Base-by-base conservation (phyloP, 768 basidiomycete genomes). In the Peribolospora kevripleyi region DNA sequence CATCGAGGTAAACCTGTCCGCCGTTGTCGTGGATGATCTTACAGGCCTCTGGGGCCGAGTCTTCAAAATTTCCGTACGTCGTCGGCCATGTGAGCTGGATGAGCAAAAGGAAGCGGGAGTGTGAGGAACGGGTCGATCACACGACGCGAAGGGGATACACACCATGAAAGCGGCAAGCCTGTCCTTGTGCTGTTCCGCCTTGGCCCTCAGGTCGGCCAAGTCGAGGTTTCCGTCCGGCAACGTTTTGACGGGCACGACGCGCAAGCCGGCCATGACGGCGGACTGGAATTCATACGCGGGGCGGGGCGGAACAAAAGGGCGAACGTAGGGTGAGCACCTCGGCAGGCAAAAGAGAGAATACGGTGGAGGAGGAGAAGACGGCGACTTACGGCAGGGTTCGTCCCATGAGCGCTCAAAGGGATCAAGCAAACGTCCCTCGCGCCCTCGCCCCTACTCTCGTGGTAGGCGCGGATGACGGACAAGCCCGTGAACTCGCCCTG, bases 401-500 rank as follows among this genome's bases (percentile, higher is more conserved):
- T 97, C 47, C 93, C 93, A 25, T 25, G 25, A 25, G 25, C 25
- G 25, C 25, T 25, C 25, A 25, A 25, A 25, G 25, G 25, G 25
- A 95, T 91, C 52, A 95, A 69, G 65, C 88, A 97, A 51, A 95
- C 76, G 66, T 97, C 76, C 48, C 93, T 78, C 60, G 90, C 77
- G 1, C 72, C 74, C 62, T 97, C 80, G 41, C 83, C 83, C 25
- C 80, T 79, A 53, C 85, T 83, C 65, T 82, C 81, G 63, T 95
- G 87, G 68, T 88, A 98, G 7, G 90, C 90, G 50, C 81, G 77
- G 64, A 98, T 95, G 57, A 95, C 81, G 52, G 77, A 80, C 25
- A 98, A 75, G n/a, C 93, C 93, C 41, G 93, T 77, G 63, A 90
- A 98, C 70, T 98, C 93, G 38, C 93, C 93, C 57, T 88, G 85